These are phyloP conservation scores for Pestalotiopsis sp. DNA, from an alignment of 2,329 filamentous ascomycete species.

Conservation along the genomic window DNA sequence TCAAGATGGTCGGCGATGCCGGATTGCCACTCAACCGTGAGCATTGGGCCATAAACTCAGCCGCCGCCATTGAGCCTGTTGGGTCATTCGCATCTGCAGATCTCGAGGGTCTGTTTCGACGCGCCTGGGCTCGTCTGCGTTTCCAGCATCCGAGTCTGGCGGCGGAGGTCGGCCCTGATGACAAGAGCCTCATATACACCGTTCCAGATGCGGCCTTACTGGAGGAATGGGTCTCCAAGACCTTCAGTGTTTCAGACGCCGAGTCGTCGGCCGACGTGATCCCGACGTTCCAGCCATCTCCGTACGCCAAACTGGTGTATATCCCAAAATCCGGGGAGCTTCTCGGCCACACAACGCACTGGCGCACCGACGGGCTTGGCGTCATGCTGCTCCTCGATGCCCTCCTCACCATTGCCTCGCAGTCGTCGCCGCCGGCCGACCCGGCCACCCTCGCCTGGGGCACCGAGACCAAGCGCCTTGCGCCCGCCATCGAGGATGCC, in stretches of 20 bases:
- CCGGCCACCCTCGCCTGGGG: slow-evolving; percentile 28
- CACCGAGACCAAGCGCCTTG: slow-evolving; percentile 17
- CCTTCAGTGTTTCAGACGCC: slow-evolving; percentile 19
- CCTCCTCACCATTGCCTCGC: slow-evolving; percentile 20
- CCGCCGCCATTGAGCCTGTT: slow-evolving; percentile 22
- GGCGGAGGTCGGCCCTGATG: slow-evolving; percentile 17
- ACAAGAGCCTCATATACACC: slow-evolving; percentile 16
- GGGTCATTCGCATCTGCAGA: slow-evolving; percentile 17
- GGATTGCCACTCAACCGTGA: slow-evolving; percentile 28
- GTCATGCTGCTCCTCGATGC: slow-evolving; percentile 27
- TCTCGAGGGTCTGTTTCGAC: slow-evolving; percentile 19
- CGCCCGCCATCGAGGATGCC: too few relatives aligned
- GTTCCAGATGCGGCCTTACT: slow-evolving; percentile 18
- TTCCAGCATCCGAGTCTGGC: slow-evolving; percentile 23
- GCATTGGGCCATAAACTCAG: slow-evolving; percentile 31
- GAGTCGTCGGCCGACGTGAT: slow-evolving; percentile 21
- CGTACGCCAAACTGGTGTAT: slow-evolving; percentile 22
- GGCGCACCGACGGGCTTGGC: slow-evolving; percentile 30
- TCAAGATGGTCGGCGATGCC: slow-evolving; percentile 30
- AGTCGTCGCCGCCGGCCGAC: slow-evolving; percentile 17
- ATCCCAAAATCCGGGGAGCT: slow-evolving; percentile 18
- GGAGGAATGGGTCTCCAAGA: slow-evolving; percentile 20
- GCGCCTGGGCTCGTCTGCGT: slow-evolving; percentile 20
- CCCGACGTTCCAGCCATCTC: slow-evolving; percentile 19
- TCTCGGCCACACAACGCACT: slow-evolving; percentile 24